Evolutionary conservation across 306 rosid genomes (phyloP).

Genomic region (Lotus japonicus): DNA sequence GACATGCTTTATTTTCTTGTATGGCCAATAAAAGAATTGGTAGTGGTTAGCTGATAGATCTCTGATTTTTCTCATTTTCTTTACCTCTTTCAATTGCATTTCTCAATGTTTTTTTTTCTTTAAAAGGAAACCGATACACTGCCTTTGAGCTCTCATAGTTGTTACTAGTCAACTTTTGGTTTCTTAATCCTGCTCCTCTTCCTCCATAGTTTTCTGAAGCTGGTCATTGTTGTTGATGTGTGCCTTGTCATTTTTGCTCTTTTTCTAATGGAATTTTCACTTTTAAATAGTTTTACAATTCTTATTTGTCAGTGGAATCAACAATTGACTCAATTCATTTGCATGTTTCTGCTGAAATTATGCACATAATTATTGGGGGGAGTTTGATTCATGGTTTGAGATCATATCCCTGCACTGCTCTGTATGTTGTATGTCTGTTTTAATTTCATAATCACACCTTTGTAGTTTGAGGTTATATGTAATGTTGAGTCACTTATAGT

Average conservation of each 20-base stretch:
- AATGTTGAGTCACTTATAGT: no score
- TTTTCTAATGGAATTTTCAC: not conserved
- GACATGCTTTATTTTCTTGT: constrained; percentile 2
- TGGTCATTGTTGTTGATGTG: not conserved
- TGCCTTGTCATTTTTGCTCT: not conserved
- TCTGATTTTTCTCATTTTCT: not conserved
- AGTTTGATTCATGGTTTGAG: no score
- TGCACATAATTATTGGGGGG: not conserved
- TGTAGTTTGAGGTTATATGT: no score
- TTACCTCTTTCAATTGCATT: not conserved
- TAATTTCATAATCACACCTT: no score
- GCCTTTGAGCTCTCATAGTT: no score
- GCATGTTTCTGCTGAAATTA: not conserved
- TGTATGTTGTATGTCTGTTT: no score
- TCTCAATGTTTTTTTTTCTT: not conserved
- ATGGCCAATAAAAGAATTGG: constrained; percentile 13
- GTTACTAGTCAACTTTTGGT: constrained; percentile 1
- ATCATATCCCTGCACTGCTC: no score
- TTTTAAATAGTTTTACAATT: not conserved
- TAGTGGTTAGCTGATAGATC: not conserved
- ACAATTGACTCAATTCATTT: not conserved
- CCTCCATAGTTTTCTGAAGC: not conserved
- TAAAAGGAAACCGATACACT: no score
- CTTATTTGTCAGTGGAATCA: not conserved
- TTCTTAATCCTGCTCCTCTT: not conserved